Evolutionary conservation across 768 basidiomycete genomes (phyloP).

Genomic region (Rhodocollybia butyracea): DNA sequence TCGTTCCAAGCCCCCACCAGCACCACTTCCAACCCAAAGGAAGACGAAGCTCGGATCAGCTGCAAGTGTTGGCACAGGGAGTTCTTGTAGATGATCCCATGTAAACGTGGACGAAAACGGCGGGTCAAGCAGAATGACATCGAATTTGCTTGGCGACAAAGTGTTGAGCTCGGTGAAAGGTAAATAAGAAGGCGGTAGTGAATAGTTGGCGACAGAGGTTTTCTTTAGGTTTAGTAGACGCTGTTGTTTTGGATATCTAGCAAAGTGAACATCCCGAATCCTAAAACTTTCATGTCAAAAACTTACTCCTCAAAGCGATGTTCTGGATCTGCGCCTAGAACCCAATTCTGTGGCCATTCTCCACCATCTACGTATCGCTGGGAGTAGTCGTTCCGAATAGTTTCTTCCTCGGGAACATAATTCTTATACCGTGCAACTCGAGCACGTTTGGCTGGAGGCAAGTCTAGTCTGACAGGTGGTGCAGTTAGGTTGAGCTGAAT

Average conservation of each 20-base stretch:
- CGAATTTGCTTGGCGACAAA: constrained; percentile 73
- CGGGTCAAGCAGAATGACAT: constrained; percentile 88
- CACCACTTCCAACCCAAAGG: constrained; percentile 93
- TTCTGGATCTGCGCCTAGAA: constrained; percentile 85
- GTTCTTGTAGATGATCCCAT: constrained; percentile 79
- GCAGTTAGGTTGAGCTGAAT: constrained; percentile 43
- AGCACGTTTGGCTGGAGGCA: constrained; percentile 72
- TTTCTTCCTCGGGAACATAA: constrained; percentile 93
- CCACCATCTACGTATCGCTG: constrained; percentile 88
- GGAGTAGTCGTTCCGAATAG: constrained; percentile 93
- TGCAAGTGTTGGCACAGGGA: constrained; percentile 79
- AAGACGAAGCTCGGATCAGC: constrained; percentile 93
- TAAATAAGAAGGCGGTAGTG: constrained; percentile 74
- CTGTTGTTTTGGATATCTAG: constrained; percentile 92
- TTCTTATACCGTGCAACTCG: constrained; percentile 69
- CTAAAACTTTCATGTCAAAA: constrained; percentile 2
- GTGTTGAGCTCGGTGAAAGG: constrained; percentile 53
- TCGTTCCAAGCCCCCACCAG: constrained; percentile 85
- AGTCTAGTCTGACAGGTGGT: constrained; percentile 37
- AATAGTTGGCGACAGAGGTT: constrained; percentile 62
- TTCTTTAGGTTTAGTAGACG: constrained; percentile 83
- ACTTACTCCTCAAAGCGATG: constrained; percentile 91
- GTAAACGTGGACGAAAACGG: constrained; percentile 84
- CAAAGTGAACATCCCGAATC: background rate
- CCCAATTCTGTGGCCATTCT: constrained; percentile 92